Evolutionary conservation across 2,329 filamentous ascomycete species (phyloP), one percentile per base, ranked within the genome.

Genomic region (Mycocentrospora acerina): DNA sequence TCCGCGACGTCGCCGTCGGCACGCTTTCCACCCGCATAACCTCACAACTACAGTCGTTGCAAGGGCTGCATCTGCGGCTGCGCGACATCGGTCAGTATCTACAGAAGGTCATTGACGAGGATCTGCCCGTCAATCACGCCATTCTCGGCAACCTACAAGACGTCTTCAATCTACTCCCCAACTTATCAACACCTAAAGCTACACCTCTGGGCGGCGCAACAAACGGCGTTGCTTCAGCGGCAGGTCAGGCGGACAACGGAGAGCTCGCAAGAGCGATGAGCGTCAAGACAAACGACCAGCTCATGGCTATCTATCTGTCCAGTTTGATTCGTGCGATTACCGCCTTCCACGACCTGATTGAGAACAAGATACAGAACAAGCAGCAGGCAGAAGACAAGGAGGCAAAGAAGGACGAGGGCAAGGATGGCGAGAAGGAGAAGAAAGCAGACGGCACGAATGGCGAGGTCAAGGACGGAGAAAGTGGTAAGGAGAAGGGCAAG

Each of bases 341-440:
- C 10, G 93, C 93, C 7, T 98, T 97, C 84, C 93, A 98, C 69
- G 93, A 98, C 67, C 74, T 98, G 55, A 98, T 98, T 54, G 93
- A 98, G 76, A 98, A 98, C 77, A 98, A 98, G 80, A 96, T 97
- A 55, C 91, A 97, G 75, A 98, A 98, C 73, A 82, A 91, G 68
- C 90, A 97, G 72, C 88, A 94, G 68, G 87, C 94, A 62, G 93
- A 97, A 64, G 93, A 98, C 63, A 91, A 91, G 73, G 91, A 97
- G 57, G 80, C 76, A 30, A 82, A 85, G 48, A 77, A 76, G 52
- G 75, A 78, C 24, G 77, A 77, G 49, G 71, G 71, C 40, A 71
- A 73, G 58, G 82, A 90, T 63, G 83, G 85, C 29, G 77, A 77
- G 32, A 86, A 86, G 62, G 83, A 83, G 53, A 69, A 73, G 55